Evolutionary conservation across 805 yeast genomes (phyloP), one percentile per base, ranked within the genome.

Genomic region (Peterozyma xylosa): DNA sequence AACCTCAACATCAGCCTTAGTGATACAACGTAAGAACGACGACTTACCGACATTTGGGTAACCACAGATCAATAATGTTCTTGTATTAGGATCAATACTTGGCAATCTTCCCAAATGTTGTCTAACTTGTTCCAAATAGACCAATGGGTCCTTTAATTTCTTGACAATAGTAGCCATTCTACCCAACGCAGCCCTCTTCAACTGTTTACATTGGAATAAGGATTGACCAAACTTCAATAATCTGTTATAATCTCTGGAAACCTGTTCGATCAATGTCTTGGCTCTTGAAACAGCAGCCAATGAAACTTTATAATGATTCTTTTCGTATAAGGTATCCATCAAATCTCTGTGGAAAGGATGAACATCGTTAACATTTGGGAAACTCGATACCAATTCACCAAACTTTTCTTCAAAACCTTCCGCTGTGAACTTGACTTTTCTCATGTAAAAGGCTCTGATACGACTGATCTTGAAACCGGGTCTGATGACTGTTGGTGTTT

Each of bases 21-120:
- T 93, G 67, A 93, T 86, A 64, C 93, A 80, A 60, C 80, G 76
- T 66, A 93, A 75, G 68, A 93, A 93, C 13, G 96, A 88, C 11
- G 99, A 93, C 68, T 93, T 93, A 70, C 99, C 99, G 49, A 93
- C 99, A 66, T 93, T 93, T 45, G 99, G 99, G 68, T 93, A 93
- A 50, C 99, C 99, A 71, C 99, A 93, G 59, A 93, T 91, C 58
- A 93, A 76, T 55, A 93, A 72, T 18, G 99, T 93, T 73, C 99
- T 85, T 45, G 99, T 93, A 68, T 93, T 93, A 61, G 99, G 99
- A 66, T 93, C 99, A 63, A 93, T 93, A 53, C 91, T 78, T 48
- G 99, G 99, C 57, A 93, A 74, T 78, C 99, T 89, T 57, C 98
- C 96, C 71, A 93, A 77, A 71, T 93, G 99, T 73, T 93, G 99